Evolutionary conservation across 106 monocot genomes (phyloP), one percentile per base, ranked within the genome.

Genomic region (Dioscorea zingiberensis): DNA sequence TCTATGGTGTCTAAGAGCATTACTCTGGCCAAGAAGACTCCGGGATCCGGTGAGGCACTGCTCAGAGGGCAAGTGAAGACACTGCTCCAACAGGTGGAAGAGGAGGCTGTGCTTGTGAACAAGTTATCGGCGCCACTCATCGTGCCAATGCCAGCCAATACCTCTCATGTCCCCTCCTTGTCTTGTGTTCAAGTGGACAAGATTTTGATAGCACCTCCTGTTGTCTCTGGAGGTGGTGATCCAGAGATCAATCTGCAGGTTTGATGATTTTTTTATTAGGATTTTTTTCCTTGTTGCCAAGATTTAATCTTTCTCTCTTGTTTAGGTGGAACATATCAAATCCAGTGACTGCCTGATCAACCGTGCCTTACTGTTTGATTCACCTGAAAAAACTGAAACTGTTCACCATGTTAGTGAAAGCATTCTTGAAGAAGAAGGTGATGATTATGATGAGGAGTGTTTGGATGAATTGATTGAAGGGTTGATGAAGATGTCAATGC

Each of bases 11-110:
- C 44, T 55, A 88, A 77, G 79, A 62, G 55, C 51, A 25, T 25
- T 48, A 23, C 23, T 53, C 47, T 44, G 26, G 17, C 58, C 0
- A 66, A 29, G 65, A 64, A 26, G 54, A 98, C 93, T 0, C 89
- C 98, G 1, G 85, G 87, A n/a, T 89, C 89, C 1, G 98, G 98
- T 13, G 98, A 99, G 78, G 92, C 84, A 7, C 44, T 99, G 47
- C 84, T 99, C 19, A 79, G 98, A 0, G 69, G 93, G 18, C 98
- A 99, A 72, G 98, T 99, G 63, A 93, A 82, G 78, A 84, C 69
- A 9, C 66, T 99, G 4, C 74, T 99, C 25, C 86, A 99, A 64
- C 86, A 84, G 66, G 86, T 99, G 21, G 86, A 93, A 30, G 89
- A 98, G 55, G 86, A 87, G 14, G 66, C 69, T 1, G 89, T 82